A percentile compares a stretch with the other conserved stretches of the same genome.
Conservation (phyloP, 371 early-diverging fungal genomes). For the Mucor velutinosus region DNA sequence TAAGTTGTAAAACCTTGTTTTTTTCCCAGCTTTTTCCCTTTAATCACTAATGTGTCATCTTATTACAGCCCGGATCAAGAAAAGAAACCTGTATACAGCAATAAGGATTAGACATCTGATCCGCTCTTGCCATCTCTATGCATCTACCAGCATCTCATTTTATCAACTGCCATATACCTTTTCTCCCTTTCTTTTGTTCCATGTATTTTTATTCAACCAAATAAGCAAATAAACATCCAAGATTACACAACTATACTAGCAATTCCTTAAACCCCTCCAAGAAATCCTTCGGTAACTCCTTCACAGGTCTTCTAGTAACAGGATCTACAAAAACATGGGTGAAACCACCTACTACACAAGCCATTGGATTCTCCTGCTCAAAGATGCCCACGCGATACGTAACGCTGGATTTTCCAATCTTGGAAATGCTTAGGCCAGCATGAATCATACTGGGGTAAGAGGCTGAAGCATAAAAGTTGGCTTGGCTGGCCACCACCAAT, state of each 20-base stretch:
- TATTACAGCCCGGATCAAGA: slow-evolving; percentile 1
- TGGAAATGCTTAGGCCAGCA: slow-evolving; percentile 58
- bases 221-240: background rate
- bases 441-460: slow-evolving; percentile 58
- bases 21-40: background rate
- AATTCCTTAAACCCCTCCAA: slow-evolving; percentile 22
- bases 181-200: background rate
- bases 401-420: slow-evolving; percentile 59
- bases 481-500: slow-evolving; percentile 56
- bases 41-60: background rate
- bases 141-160: background rate
- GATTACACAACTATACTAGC: background rate
- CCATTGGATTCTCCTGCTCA: slow-evolving; percentile 38
- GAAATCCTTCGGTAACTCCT: slow-evolving; percentile 27
- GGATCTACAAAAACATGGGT: slow-evolving; percentile 54
- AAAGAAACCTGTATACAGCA: slow-evolving; percentile 1
- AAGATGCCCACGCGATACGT: slow-evolving; percentile 66
- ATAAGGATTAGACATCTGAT: background rate
- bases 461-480: slow-evolving; percentile 51
- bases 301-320: slow-evolving; percentile 34
- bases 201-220: slow-evolving; percentile 6
- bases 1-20: slow-evolving; percentile 6
- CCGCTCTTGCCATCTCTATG: too few relatives aligned
- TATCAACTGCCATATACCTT: background rate
- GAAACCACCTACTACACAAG: slow-evolving; percentile 49